Conservation (phyloP, 306 rosid genomes). For the Cercis canadensis region DNA sequence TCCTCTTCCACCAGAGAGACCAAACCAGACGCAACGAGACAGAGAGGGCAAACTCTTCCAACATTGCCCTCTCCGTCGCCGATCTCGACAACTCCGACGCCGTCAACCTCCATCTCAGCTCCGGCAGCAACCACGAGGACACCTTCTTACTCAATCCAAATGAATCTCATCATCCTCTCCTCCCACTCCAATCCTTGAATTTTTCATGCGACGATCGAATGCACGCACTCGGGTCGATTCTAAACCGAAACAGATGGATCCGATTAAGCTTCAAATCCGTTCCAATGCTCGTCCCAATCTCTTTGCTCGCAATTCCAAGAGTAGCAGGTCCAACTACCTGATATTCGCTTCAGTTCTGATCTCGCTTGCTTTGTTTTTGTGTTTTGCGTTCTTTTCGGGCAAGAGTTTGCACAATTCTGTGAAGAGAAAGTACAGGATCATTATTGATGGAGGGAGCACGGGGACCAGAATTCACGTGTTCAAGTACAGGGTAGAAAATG, state of each 20-base stretch:
- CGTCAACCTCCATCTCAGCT: neutral
- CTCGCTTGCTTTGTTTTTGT: constrained; percentile 45
- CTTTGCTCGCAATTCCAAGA: constrained; percentile 59
- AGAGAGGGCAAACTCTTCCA: constrained; percentile 40
- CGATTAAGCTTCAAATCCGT: constrained; percentile 64
- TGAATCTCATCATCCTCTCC: constrained; percentile 40
- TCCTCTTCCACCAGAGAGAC: neutral
- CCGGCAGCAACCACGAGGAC: constrained; percentile 2
- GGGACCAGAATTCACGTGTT: constrained; percentile 88
- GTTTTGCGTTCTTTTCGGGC: constrained; percentile 33
- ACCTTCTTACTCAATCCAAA: neutral
- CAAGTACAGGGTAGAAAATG: constrained; percentile 39
- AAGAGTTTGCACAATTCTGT: constrained; percentile 6
- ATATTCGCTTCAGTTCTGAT: constrained; percentile 37
- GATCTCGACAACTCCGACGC: constrained; percentile 22
- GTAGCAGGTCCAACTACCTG: constrained; percentile 33
- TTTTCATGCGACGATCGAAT: constrained; percentile 85
- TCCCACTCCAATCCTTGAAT: neutral
- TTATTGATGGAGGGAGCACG: constrained; percentile 92
- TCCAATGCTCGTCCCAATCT: constrained; percentile 65
- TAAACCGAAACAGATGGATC: constrained; percentile 63
- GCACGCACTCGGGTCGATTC: constrained; percentile 58
- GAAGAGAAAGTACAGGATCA: constrained; percentile 56
- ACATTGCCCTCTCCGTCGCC: constrained; percentile 50
- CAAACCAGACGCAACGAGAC: constrained; percentile 14